A percentile compares a stretch with the other conserved stretches of the same genome.
These are phyloP conservation scores for Cystobasidium ongulense DNA, from an alignment of 768 basidiomycete genomes.

Conservation along the genomic window DNA sequence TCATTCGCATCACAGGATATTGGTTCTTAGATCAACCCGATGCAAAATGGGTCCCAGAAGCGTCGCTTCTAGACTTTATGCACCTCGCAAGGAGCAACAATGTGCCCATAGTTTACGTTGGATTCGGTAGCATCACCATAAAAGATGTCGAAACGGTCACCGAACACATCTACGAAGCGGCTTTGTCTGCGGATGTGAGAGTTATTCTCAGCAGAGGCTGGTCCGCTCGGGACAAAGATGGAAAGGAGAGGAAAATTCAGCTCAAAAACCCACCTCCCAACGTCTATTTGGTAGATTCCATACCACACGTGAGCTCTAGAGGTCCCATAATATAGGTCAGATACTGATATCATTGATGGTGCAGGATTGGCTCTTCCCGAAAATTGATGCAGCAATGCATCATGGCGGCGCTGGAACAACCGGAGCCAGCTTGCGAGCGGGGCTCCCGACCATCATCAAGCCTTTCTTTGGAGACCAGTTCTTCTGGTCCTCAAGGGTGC, in stretches of 20 bases:
- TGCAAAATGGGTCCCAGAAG: slow-evolving; percentile 78
- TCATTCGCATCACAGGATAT: slow-evolving; percentile 70
- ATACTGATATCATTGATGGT: not conserved
- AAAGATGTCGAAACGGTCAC: slow-evolving; percentile 90
- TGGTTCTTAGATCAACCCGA: slow-evolving; percentile 95
- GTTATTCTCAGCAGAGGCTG: slow-evolving; percentile 95
- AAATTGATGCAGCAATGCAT: slow-evolving; percentile 47
- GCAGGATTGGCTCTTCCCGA: slow-evolving; percentile 2
- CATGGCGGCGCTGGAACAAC: slow-evolving; percentile 41
- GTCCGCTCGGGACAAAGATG: slow-evolving; percentile 73
- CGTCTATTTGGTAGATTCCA: slow-evolving; percentile 73
- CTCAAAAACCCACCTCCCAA: slow-evolving; percentile 57
- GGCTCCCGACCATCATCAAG: slow-evolving; percentile 86
- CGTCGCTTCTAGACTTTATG: slow-evolving; percentile 71
- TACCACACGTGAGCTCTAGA: slow-evolving; percentile 50
- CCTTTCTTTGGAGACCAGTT: slow-evolving; percentile 71
- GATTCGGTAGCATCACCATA: slow-evolving; percentile 93
- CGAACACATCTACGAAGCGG: slow-evolving; percentile 76
- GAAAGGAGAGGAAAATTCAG: slow-evolving; percentile 56
- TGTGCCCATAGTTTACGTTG: slow-evolving; percentile 91
- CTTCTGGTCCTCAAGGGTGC: not conserved
- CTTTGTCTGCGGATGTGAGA: slow-evolving; percentile 72
- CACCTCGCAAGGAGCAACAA: slow-evolving; percentile 61
- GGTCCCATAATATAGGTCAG: not conserved
- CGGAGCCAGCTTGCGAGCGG: slow-evolving; percentile 53